Evolutionary conservation across 1,284 basidiomycete species (phyloP), one percentile per base, ranked within the genome.

Genomic region (Austroboletus olivaceoglutinosus): DNA sequence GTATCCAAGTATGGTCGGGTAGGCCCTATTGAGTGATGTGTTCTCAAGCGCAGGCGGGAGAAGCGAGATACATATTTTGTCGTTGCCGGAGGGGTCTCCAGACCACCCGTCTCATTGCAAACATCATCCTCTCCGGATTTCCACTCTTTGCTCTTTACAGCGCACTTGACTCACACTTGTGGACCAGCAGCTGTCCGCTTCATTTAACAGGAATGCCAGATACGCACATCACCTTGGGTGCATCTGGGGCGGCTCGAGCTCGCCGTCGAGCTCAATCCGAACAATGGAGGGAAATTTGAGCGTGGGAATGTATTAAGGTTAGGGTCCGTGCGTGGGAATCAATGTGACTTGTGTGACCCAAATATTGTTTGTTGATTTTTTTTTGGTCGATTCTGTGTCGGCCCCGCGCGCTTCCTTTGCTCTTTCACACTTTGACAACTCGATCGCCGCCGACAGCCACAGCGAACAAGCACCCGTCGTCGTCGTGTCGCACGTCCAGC

Each of bases 341-440:
- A 0, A 27, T 37, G 69, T 67, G 63, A 70, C 68, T 22, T 19
- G 50, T 56, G 69, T 69, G 69, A 72, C 65, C 57, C 71, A 71
- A 69, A 71, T 71, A 70, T 64, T 71, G 68, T 66, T 68, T 65
- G 67, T 69, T 69, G 62, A 63, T 48, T 70, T 71, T 70, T 67
- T 70, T 69, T 57, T 50, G 67, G 63, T 65, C 62, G 64, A 69
- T 69, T 69, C 68, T 71, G 62, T 50, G 66, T 73, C 70, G 72
- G 73, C 70, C 71, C 70, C 72, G 73, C 70, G 72, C 70, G 73
- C 72, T 70, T 69, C 68, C 69, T 71, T 67, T 70, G 56, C 65
- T 70, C 70, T 63, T 72, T 71, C 69, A 71, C 69, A 71, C 70
- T 60, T 69, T 70, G 70, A 71, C 67, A 70, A 69, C 59, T 66